These are phyloP conservation scores for Tricholoma hemisulphureum DNA, from an alignment of 768 basidiomycete genomes.

Conservation along the genomic window DNA sequence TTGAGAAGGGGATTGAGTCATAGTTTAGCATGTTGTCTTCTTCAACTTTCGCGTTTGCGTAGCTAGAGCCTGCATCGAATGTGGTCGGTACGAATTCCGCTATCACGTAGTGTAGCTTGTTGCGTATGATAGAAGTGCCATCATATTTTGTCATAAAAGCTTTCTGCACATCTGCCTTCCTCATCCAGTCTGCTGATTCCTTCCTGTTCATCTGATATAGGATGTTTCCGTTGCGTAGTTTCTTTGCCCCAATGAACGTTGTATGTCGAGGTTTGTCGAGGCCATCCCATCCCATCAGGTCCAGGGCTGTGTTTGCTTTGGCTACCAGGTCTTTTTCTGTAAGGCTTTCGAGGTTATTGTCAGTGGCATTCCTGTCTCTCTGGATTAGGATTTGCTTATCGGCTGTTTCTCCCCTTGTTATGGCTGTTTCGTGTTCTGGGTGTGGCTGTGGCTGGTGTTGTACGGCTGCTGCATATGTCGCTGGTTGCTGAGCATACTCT, in stretches of 20 bases:
- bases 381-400: too few relatives aligned
- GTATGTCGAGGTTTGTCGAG: neutral
- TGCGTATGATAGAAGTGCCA: neutral
- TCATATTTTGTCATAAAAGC: too few relatives aligned
- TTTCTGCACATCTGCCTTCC: too few relatives aligned
- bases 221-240: neutral
- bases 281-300: neutral
- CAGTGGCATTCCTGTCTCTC: too few relatives aligned
- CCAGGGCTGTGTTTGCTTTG: too few relatives aligned
- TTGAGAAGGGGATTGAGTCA: constrained; percentile 7
- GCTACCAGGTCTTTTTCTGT: too few relatives aligned
- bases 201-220: neutral
- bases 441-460: neutral
- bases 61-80: constrained; percentile 9
- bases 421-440: neutral
- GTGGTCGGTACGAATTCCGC: too few relatives aligned
- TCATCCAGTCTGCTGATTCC: neutral
- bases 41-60: constrained; percentile 8
- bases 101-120: constrained; percentile 8
- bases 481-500: too few relatives aligned
- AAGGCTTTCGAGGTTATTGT: too few relatives aligned
- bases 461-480: neutral
- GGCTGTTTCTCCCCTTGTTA: neutral
- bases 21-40: constrained; percentile 7
- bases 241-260: too few relatives aligned